These are phyloP conservation scores for Soucietia sequanensis DNA, from an alignment of 805 yeast genomes.

Conservation along the genomic window DNA sequence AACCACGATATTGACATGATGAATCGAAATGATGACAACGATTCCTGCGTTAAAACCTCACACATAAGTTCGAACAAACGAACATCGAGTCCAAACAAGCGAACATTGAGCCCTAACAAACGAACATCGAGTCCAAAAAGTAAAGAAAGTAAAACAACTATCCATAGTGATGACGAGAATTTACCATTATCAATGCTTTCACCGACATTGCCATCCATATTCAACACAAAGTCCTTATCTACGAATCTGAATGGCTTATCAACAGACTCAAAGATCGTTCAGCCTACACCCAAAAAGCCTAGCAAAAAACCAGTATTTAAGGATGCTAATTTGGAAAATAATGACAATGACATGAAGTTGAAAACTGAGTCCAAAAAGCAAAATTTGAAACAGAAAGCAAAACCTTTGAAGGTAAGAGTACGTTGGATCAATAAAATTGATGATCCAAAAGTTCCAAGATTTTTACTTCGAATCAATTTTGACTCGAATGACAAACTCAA, in stretches of 20 bases:
- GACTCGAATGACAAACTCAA: conserved; percentile 16
- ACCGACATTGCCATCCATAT: conserved; percentile 32
- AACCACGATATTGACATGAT: conserved; percentile 1
- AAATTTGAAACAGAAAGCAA: background rate
- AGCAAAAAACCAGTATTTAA: conserved; percentile 5
- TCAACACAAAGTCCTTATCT: conserved; percentile 9
- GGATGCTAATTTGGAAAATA: no score
- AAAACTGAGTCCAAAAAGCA: conserved; percentile 4
- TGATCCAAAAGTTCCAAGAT: conserved; percentile 22
- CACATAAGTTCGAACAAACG: no score
- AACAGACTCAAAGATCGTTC: conserved; percentile 4
- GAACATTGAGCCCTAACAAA: no score
- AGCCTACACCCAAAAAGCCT: conserved; percentile 17
- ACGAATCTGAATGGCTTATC: background rate
- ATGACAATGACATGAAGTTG: background rate
- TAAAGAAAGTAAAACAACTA: background rate
- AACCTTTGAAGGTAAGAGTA: no score
- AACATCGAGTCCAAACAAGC: no score
- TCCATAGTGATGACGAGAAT: conserved; percentile 18
- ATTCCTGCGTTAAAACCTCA: conserved; percentile 1
- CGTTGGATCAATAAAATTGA: conserved; percentile 30
- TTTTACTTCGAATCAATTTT: conserved; percentile 24
- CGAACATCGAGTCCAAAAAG: no score
- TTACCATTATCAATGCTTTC: conserved; percentile 30
- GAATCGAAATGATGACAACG: background rate